Evolutionary conservation across 2,329 filamentous ascomycete species (phyloP), one percentile per base, ranked within the genome.

Genomic region (Calonectria hawksworthii): DNA sequence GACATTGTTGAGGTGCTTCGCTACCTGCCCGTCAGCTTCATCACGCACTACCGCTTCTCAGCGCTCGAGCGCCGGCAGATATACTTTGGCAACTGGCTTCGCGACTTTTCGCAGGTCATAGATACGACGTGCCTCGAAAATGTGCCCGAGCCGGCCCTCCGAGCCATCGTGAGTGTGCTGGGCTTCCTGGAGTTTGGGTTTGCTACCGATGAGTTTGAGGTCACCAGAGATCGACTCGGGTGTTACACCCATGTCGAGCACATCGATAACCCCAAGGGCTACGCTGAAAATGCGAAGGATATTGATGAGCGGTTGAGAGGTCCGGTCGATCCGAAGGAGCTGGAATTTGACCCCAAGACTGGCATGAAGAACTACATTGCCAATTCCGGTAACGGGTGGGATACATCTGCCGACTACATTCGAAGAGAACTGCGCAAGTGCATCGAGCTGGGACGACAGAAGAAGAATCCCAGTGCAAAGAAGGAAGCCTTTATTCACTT

Each of bases 321-420:
- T 10, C 78, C 78, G 9, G 38, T 79, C 47, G 87, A 91, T 77
- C 89, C 89, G 4, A 61, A 67, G 26, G 94, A 96, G 81, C 89
- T 94, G 36, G 90, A 93, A 72, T 89, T 96, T 74, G 94, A 96
- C 79, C 87, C 86, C 14, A 86, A 90, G 10, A 95, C 94, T 0
- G 95, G 95, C 36, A 98, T 98, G 96, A 98, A 98, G 86, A 98
- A 98, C 83, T 98, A 98, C 84, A 98, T 98, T 78, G 94, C 96
- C 72, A 98, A 98, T 80, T 88, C 87, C 13, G 94, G 95, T 6
- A 75, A 80, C 4, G 90, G 91, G 34, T 98, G 95, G 94, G 94
- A 95, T 1, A 98, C 96, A 5, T 97, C 95, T 76, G 88, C 94
- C 8, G 95, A 94, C 52, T 98, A 96, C 80, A 89, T 98, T 74